These are phyloP conservation scores for Puccinia coronata DNA, from an alignment of 1,284 basidiomycete species.

Conservation along the genomic window DNA sequence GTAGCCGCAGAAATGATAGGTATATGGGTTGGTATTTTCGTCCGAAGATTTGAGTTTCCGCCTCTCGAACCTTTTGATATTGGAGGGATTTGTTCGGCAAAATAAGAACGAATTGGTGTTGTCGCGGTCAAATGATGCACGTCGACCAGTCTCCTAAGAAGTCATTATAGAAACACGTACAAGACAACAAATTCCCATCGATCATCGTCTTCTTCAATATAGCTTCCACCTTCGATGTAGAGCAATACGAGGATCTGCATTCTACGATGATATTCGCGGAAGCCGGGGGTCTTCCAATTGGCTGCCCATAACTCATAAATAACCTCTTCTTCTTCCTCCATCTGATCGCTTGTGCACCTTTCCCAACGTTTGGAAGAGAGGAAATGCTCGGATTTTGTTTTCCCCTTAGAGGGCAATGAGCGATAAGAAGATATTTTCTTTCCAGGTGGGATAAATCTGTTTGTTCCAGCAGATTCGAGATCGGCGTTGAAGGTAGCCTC, in stretches of 20 bases:
- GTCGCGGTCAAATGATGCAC: neutral
- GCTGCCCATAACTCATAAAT: conserved; percentile 62
- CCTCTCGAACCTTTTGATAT: conserved; percentile 71
- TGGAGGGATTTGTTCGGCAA: neutral
- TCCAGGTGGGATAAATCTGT: conserved; percentile 32
- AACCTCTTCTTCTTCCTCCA: conserved; percentile 49
- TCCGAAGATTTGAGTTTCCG: conserved; percentile 66
- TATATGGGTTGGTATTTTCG: conserved; percentile 60
- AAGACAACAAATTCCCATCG: conserved; percentile 61
- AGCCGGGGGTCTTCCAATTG: conserved; percentile 83
- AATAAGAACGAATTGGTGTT: neutral
- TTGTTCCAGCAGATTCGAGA: conserved; percentile 18
- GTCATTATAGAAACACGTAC: conserved; percentile 52
- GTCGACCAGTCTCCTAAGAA: neutral
- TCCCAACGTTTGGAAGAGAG: conserved; percentile 30
- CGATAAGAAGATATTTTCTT: conserved; percentile 49
- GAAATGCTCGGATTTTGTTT: conserved; percentile 29
- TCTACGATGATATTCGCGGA: conserved; percentile 84
- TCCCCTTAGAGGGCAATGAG: conserved; percentile 39
- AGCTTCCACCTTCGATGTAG: conserved; percentile 93
- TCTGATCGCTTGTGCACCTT: conserved; percentile 21
- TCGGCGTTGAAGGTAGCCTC: conserved; percentile 24
- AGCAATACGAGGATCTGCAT: conserved; percentile 94
- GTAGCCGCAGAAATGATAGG: conserved; percentile 90
- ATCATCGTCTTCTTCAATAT: conserved; percentile 68